Evolutionary conservation across 371 early-diverging fungal species (phyloP).

Genomic region (Catenaria anguillulae): DNA sequence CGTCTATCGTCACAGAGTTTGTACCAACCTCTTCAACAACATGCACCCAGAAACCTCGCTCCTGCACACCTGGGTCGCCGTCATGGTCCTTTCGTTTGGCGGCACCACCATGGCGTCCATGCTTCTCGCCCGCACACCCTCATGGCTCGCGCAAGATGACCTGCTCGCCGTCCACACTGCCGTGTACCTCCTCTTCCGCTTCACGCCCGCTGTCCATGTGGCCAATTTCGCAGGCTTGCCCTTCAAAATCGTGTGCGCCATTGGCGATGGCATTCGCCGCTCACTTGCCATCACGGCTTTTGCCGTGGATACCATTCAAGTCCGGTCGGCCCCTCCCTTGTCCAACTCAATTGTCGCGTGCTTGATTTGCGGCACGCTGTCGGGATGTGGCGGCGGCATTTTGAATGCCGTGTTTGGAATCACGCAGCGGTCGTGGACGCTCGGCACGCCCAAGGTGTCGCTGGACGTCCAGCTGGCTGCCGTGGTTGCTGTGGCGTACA

Average conservation of each 20-base stretch:
- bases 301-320: conserved; percentile 3
- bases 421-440: not conserved
- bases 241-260: not conserved
- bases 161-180: not conserved
- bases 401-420: not conserved
- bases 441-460: conserved; percentile 1
- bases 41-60: no score
- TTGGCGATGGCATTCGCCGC: not conserved
- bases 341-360: not conserved
- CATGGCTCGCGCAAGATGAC: not conserved
- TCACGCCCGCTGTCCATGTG: not conserved
- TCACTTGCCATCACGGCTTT: conserved; percentile 1
- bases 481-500: not conserved
- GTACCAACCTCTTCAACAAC: no score
- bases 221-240: not conserved
- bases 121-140: conserved; percentile 1
- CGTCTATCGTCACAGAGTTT: no score
- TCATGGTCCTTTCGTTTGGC: no score
- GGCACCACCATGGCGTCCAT: no score
- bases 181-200: conserved; percentile 3
- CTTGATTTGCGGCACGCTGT: conserved; percentile 1
- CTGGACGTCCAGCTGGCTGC: not conserved
- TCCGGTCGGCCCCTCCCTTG: not conserved
- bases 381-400: conserved; percentile 4
- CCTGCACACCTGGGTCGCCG: no score